These are phyloP conservation scores for Geotrichum candidum DNA, from an alignment of 1,139 yeast genomes.

Conservation along the genomic window DNA sequence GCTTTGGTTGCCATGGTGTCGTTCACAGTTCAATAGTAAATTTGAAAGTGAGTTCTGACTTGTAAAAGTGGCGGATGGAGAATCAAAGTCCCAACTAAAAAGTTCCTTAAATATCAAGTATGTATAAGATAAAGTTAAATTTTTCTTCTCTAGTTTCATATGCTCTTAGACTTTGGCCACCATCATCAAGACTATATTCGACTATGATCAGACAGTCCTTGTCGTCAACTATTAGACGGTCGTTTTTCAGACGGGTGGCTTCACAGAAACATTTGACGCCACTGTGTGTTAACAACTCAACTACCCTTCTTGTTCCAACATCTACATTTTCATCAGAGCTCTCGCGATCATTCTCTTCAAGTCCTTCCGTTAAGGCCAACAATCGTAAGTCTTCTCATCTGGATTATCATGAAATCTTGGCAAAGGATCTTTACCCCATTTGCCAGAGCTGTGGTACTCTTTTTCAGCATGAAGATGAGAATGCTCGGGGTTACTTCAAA, in stretches of 20 bases:
- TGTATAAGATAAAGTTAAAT: neutral
- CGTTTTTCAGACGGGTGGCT: neutral
- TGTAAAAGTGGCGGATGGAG: neutral
- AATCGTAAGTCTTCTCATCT: neutral
- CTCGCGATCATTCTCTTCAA: neutral
- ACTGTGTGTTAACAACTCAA: neutral
- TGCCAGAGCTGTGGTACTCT: slow-evolving; percentile 47
- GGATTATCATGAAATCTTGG: slow-evolving; percentile 18
- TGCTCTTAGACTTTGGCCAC: neutral
- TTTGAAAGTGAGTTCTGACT: neutral
- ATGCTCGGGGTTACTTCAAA: slow-evolving; percentile 41
- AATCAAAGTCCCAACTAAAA: neutral
- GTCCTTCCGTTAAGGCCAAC: neutral
- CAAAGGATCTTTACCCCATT: slow-evolving; percentile 16
- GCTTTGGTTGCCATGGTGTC: slow-evolving; percentile 4
- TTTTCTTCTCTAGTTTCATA: neutral
- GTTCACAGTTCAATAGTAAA: neutral
- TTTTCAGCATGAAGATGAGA: slow-evolving; percentile 40
- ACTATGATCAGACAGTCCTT: neutral
- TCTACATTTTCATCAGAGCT: neutral
- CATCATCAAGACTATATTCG: neutral
- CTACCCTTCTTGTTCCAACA: neutral
- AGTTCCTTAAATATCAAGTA: neutral
- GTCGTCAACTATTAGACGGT: neutral
- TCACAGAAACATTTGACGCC: neutral